Base-by-base conservation (phyloP, 108 stramenopile species). In the Schizochytrium sp. region DNA sequence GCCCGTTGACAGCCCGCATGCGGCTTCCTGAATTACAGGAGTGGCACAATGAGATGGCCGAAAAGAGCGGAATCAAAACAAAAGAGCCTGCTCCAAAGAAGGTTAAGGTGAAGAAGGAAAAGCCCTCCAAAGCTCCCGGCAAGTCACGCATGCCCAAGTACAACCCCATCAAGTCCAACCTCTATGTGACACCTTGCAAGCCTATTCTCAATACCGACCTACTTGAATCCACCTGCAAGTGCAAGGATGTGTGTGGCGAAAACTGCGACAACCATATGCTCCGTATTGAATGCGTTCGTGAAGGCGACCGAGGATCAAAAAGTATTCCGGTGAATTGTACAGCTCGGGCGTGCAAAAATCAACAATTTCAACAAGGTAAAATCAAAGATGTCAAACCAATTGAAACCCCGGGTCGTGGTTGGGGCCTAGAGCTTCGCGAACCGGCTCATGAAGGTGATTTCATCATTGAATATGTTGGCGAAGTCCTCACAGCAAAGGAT, bases 401-500 rank as follows among this genome's bases (percentile, higher is more conserved):
- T n/a, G 50, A 83, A 40, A 83, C 76, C 5, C 76, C 76, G 50
- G 76, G 76, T 5, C 76, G 76, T 8, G 76, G 76, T n/a, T 83
- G 76, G 76, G 76, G 76, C 40, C 53, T 83, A 2, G 15, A 83
- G 47, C 76, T 83, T 17, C 15, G 5, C 4, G 76, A 83, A 53
- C 76, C n/a, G 10, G 76, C 76, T n/a, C 47, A 55, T 10, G 88
- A 44, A n/a, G 95, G 96, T 15, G 94, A 95, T 8, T 93, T 97
- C 64, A 91, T 97, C 12, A 87, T 91, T 38, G 97, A 97, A 92
- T 96, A 96, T 76, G 93, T 95, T 15, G 97, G 97, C 56, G 94
- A 94, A 69, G 96, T 96, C 13, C 92, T 97, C n/a, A 88, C 88
- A 45, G 91, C 90, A 91, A 72, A 89, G 17, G 94, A 93, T 59